Conservation (phyloP, 129 eudicot genomes). For the Heracleum sosnowskyi region DNA sequence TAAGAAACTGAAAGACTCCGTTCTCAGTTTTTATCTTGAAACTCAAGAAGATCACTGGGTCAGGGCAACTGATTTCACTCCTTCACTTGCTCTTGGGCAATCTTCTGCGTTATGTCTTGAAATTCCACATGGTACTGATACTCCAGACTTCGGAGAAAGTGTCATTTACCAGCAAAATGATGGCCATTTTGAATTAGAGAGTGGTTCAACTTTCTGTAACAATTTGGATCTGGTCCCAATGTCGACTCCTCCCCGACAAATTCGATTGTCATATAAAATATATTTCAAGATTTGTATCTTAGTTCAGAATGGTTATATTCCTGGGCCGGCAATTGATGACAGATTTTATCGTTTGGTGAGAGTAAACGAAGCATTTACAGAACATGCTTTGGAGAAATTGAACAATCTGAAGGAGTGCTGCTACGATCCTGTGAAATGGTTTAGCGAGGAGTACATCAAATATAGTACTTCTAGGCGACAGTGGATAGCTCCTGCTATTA, state of each 20-base stretch:
- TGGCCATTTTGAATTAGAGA: constrained; percentile 28
- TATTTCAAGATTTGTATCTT: constrained; percentile 53
- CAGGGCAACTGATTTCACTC: constrained; percentile 73
- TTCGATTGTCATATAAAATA: constrained; percentile 42
- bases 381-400: constrained; percentile 60
- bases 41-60: constrained; percentile 69
- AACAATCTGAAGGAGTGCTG: constrained; percentile 44
- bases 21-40: constrained; percentile 29
- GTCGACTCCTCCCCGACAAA: constrained; percentile 41
- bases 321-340: constrained; percentile 60
- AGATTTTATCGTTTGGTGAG: constrained; percentile 39
- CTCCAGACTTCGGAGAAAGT: constrained; percentile 47
- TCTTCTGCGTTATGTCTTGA: constrained; percentile 68
- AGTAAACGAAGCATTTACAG: constrained; percentile 27
- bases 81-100: constrained; percentile 56
- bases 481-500: constrained; percentile 24
- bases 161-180: constrained; percentile 39
- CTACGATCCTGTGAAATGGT: constrained; percentile 42
- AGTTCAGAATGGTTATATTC: constrained; percentile 78
- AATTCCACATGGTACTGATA: constrained; percentile 38
- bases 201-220: constrained; percentile 40
- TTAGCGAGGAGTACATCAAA: constrained; percentile 23
- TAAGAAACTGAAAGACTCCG: constrained; percentile 28
- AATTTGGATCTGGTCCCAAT: constrained; percentile 55
- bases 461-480: constrained; percentile 12